Conservation (phyloP, 495 filamentous ascomycete genomes). For the Talaromyces stipitatus region DNA sequence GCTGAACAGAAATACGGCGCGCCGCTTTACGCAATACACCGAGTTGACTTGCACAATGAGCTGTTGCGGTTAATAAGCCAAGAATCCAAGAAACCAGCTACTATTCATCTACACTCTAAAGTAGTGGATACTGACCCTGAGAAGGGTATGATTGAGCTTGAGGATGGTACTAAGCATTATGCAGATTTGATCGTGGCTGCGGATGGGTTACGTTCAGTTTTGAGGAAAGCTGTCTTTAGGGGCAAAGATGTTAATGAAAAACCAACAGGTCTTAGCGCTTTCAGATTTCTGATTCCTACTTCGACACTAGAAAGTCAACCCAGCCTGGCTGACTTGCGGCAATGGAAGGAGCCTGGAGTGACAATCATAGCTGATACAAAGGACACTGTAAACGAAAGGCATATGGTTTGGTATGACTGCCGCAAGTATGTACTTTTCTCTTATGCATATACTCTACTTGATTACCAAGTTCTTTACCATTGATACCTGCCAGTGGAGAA, state of each 20-base stretch:
- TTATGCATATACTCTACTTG: background rate
- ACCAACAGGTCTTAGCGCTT: slow-evolving; percentile 14
- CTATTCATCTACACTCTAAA: slow-evolving; percentile 15
- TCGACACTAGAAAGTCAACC: slow-evolving; percentile 4
- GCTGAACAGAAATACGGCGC: slow-evolving; percentile 4
- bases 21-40: slow-evolving; percentile 31
- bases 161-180: slow-evolving; percentile 19
- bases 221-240: slow-evolving; percentile 14
- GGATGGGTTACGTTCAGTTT: slow-evolving; percentile 40
- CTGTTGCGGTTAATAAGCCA: slow-evolving; percentile 27
- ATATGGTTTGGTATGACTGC: slow-evolving; percentile 28
- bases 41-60: slow-evolving; percentile 43
- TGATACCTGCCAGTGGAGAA: slow-evolving; percentile 17
- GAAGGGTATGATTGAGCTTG: slow-evolving; percentile 24
- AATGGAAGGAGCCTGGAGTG: slow-evolving; percentile 9
- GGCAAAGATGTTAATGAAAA: background rate
- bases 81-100: slow-evolving; percentile 14
- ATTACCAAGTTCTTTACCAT: background rate
- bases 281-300: slow-evolving; percentile 18
- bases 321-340: background rate
- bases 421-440: slow-evolving; percentile 14
- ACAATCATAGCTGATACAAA: slow-evolving; percentile 7
- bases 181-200: slow-evolving; percentile 42
- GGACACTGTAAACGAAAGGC: slow-evolving; percentile 10
- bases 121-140: slow-evolving; percentile 21